Conservation (phyloP, 2,329 filamentous ascomycete species). For the Cladophialophora immunda region DNA sequence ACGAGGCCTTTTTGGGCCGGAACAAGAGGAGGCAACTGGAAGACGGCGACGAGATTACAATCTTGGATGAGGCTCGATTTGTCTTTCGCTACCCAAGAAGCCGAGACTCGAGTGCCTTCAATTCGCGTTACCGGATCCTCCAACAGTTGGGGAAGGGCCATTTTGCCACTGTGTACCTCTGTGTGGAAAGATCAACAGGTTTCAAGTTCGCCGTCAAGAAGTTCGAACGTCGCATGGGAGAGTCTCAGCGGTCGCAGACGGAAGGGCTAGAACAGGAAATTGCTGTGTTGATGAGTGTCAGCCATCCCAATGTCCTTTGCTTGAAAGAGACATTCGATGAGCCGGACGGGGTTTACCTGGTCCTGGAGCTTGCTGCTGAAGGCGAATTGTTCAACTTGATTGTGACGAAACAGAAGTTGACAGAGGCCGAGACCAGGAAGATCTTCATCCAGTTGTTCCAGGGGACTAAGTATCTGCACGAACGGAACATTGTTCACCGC, state of each 20-base stretch:
- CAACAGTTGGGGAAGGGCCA: conserved; percentile 93
- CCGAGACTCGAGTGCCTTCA: conserved; percentile 76
- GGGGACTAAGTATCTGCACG: conserved; percentile 94
- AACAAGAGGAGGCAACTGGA: conserved; percentile 90
- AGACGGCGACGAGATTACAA: conserved; percentile 88
- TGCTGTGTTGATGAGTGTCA: conserved; percentile 95
- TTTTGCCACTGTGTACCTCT: conserved; percentile 92
- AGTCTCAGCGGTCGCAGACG: conserved; percentile 82
- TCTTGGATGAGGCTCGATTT: conserved; percentile 85
- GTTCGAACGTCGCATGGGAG: conserved; percentile 84
- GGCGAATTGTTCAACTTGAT: conserved; percentile 97
- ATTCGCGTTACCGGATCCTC: conserved; percentile 83
- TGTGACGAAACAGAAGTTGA: conserved; percentile 86
- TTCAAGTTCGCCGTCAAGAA: conserved; percentile 90
- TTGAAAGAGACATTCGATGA: conserved; percentile 96
- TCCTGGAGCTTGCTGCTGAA: conserved; percentile 88
- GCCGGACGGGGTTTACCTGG: conserved; percentile 85
- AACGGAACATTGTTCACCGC: conserved; percentile 94
- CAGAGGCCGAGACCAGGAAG: conserved; percentile 82
- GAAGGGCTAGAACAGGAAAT: conserved; percentile 95
- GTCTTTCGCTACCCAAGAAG: conserved; percentile 88
- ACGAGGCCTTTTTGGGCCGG: conserved; percentile 86
- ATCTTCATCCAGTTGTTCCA: conserved; percentile 92
- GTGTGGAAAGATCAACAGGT: conserved; percentile 84
- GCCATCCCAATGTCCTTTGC: conserved; percentile 90